Evolutionary conservation across 345 rosid genomes (phyloP).

Genomic region (Brassica juncea): DNA sequence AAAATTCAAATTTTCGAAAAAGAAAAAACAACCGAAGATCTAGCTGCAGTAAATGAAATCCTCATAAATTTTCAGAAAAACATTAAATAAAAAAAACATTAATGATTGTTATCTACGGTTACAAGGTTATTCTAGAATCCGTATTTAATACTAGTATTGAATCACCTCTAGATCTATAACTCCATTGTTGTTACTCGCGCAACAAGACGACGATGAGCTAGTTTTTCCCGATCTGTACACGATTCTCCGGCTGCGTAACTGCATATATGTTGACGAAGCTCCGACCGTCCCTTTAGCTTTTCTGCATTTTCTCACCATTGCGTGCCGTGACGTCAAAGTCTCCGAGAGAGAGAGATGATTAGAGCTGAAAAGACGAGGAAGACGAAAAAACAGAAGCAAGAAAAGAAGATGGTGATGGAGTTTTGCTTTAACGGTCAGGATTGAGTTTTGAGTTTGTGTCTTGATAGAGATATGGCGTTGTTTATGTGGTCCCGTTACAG

Average conservation of each 20-base stretch:
- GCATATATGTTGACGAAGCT: constrained; percentile 3
- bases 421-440: constrained; percentile 48
- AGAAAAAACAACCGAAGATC: background rate
- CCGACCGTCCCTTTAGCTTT: constrained; percentile 43
- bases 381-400: background rate
- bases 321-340: constrained; percentile 5
- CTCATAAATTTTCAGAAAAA: background rate
- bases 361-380: constrained; percentile 11
- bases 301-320: constrained; percentile 51
- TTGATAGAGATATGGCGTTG: constrained; percentile 16
- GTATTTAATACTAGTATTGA: background rate
- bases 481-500: constrained; percentile 52
- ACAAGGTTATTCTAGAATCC: background rate
- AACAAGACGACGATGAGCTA: background rate
- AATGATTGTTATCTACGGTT: background rate
- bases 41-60: background rate
- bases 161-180: background rate
- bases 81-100: background rate
- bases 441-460: constrained; percentile 25
- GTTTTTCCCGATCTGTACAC: background rate
- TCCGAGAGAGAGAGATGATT: constrained; percentile 6
- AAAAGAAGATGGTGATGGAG: constrained; percentile 23
- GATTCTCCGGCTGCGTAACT: background rate
- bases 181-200: background rate
- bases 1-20: background rate